These are phyloP conservation scores for Zoysia matrella DNA, from an alignment of 202 grass and related monocot genomes.

Conservation along the genomic window DNA sequence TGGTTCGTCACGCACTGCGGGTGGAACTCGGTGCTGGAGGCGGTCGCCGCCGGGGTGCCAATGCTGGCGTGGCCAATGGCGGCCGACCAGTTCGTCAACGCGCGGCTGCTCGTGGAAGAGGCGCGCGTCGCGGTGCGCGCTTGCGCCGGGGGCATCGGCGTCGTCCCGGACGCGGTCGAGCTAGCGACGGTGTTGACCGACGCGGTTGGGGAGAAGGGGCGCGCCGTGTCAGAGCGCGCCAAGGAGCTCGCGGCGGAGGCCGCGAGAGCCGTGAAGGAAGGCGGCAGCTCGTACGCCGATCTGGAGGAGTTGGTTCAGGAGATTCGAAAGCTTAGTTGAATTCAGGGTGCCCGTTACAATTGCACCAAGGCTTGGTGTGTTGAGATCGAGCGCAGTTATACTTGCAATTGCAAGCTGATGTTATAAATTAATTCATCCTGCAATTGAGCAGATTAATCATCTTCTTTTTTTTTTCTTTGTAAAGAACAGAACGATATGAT, in stretches of 20 bases:
- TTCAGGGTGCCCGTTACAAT: background rate
- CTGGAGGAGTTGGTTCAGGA: slow-evolving; percentile 48
- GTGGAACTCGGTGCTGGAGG: too few relatives aligned
- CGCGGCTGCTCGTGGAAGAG: slow-evolving; percentile 47
- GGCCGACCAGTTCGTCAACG: too few relatives aligned
- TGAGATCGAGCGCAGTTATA: too few relatives aligned
- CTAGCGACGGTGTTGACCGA: slow-evolving; percentile 42
- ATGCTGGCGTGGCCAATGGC: too few relatives aligned
- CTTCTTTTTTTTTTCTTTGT: too few relatives aligned
- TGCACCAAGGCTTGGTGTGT: too few relatives aligned
- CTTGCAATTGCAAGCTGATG: too few relatives aligned
- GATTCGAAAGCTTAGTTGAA: slow-evolving; percentile 47
- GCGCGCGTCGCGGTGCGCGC: slow-evolving; percentile 41
- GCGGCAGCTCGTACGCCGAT: slow-evolving; percentile 50
- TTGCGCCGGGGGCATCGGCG: slow-evolving; percentile 41
- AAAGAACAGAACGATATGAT: background rate
- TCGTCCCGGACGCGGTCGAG: slow-evolving; percentile 46
- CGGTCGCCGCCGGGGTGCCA: too few relatives aligned
- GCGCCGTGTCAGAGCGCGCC: slow-evolving; percentile 30
- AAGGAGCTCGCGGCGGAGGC: slow-evolving; percentile 51
- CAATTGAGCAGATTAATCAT: background rate
- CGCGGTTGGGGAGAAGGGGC: slow-evolving; percentile 35
- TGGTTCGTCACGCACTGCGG: slow-evolving; percentile 58
- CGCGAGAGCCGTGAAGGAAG: slow-evolving; percentile 20
- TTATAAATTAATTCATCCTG: background rate